Evolutionary conservation across 2,329 filamentous ascomycete species (phyloP).

Genomic region (Sporothrix dimorphospora): DNA sequence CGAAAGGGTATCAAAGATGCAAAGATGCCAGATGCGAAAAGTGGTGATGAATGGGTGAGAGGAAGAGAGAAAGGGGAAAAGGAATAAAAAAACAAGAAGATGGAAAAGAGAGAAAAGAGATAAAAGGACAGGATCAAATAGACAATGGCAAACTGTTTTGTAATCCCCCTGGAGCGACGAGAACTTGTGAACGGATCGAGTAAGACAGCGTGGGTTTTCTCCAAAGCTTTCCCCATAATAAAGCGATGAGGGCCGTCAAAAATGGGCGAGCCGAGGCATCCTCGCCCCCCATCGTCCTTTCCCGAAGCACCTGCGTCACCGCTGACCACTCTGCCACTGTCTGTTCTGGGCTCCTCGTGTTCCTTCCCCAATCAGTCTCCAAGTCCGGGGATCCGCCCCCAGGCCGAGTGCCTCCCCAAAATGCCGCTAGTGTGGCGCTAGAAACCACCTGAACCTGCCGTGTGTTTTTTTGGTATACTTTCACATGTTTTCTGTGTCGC

Average conservation of each 20-base stretch:
- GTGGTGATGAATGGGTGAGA: constrained; percentile 5
- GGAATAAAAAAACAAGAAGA: background rate
- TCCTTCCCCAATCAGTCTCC: constrained; percentile 22
- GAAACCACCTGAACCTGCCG: constrained; percentile 16
- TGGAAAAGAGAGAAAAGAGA: background rate
- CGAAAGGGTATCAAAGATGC: constrained; percentile 11
- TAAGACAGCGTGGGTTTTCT: constrained; percentile 9
- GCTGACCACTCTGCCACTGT: background rate
- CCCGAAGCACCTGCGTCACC: constrained; percentile 29
- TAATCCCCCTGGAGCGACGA: constrained; percentile 10
- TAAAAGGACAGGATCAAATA: background rate
- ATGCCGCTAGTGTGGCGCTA: constrained; percentile 25
- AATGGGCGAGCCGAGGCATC: constrained; percentile 28
- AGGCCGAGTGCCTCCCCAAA: constrained; percentile 5
- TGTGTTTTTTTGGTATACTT: background rate
- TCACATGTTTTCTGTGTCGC: constrained; percentile 22
- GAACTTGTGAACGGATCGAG: constrained; percentile 5
- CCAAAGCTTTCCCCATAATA: constrained; percentile 24
- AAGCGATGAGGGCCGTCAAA: background rate
- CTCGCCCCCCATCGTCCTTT: constrained; percentile 21
- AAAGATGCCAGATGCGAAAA: background rate
- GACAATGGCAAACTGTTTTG: constrained; percentile 21
- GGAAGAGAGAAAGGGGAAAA: background rate
- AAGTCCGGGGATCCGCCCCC: constrained; percentile 25
- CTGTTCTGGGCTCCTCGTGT: background rate